phyloP scores from a whole-genome alignment of 352 stramenopile genomes.

The Phytophthora fragariae region DNA sequence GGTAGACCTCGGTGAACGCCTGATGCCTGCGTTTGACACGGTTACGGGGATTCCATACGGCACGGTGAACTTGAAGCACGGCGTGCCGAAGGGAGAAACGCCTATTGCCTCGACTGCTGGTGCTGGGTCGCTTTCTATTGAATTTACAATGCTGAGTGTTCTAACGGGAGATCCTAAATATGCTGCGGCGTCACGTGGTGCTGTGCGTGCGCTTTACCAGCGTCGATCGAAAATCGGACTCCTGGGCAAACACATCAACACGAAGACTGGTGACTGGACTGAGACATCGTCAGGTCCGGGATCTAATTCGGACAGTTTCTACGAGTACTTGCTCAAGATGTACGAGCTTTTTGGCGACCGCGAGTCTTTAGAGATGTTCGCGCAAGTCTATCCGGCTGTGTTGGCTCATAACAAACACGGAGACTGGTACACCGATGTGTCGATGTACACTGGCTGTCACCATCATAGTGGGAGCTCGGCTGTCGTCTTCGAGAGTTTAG shows the following conservation, averaged over 20 bases:
- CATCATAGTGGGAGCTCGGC: constrained; percentile 39
- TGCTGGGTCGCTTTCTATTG: constrained; percentile 95
- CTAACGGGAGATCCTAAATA: constrained; percentile 80
- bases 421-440: constrained; percentile 89
- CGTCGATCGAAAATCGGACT: constrained; percentile 85
- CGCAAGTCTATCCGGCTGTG: constrained; percentile 71
- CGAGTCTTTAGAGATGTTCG: constrained; percentile 94
- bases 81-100: constrained; percentile 94
- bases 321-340: constrained; percentile 98
- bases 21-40: constrained; percentile 97
- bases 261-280: constrained; percentile 86
- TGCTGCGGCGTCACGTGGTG: constrained; percentile 60
- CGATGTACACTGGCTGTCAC: constrained; percentile 82
- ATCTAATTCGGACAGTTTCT: constrained; percentile 98
- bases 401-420: constrained; percentile 77
- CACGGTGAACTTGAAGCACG: constrained; percentile 95
- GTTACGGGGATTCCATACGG: constrained; percentile 96
- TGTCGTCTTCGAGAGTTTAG: constrained; percentile 89
- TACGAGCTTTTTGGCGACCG: constrained; percentile 95
- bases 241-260: constrained; percentile 97
- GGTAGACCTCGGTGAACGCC: constrained; percentile 94
- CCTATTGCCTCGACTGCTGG: constrained; percentile 96
- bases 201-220: constrained; percentile 82
- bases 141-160: constrained; percentile 97
- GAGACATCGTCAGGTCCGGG: constrained; percentile 85